Evolutionary conservation across 495 filamentous ascomycete species (phyloP), one percentile per base, ranked within the genome.

Genomic region (Beverwykella pulmonaria): DNA sequence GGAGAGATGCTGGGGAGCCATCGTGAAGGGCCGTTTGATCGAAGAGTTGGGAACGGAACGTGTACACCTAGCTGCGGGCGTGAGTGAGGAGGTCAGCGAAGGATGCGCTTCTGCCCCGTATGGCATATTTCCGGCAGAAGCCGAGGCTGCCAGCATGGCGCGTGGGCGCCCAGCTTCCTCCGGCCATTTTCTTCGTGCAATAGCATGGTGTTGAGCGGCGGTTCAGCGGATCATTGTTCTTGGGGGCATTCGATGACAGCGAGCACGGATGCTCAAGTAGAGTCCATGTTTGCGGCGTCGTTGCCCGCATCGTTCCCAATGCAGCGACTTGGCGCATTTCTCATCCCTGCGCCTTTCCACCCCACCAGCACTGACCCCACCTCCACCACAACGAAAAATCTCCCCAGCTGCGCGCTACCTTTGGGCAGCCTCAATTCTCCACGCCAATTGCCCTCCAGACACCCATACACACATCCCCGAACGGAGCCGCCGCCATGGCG

Each of bases 311-410:
- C 48, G 26, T 8, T n/a, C 20, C 8, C 9, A 52, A 23, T 23
- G 9, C 23, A 25, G 26, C 22, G 22, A 6, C 48, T 52, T 52
- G 48, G 48, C 48, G 48, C 5, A 17, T 8, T n/a, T 26, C 8
- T 52, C 10, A 52, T 52, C 48, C 48, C 48, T 52, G 48, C 26
- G 17, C 48, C 17, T 25, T 52, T 52, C 26, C 48, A 23, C 23
- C 22, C 48, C 22, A 25, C 8, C 9, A n/a, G n/a, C n/a, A n/a
- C n/a, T 23, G 46, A 53, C 19, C 23, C 26, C 10, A 53, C 25
- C 52, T 14, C 52, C 26, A 20, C 10, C 9, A 32, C 6, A 6
- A 29, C 52, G 10, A n/a, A n/a, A 6, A 25, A 36, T 30, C 6
- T 22, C 4, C 34, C 39, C 39, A 44, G 8, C 32, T 34, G 6